Base-by-base conservation (phyloP, 306 rosid genomes). In the Quercus cerris region DNA sequence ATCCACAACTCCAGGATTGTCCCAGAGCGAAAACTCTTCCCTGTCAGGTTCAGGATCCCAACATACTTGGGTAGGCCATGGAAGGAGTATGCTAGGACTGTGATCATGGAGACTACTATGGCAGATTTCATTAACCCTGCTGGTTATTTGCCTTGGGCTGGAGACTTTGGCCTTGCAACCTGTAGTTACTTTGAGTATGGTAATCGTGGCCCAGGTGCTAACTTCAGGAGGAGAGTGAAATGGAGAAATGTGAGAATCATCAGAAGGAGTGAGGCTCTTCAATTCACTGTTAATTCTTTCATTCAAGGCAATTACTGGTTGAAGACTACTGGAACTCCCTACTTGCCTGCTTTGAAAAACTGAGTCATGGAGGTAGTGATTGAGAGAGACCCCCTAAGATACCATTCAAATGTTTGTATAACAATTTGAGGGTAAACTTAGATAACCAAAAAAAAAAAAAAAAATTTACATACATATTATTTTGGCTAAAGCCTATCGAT, bases 21-120 rank as follows among this genome's bases (percentile, higher is more conserved):
- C 1, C 85, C 97, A 0, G 97, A 91, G 44, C 14, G 1, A 9
- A 78, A 57, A n/a, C 78, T 91, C 0, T 31, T 20, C 76, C 86
- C 89, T 0, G 63, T 54, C 0, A 86, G 88, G 77, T 87, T 85
- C 70, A 51, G 18, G 10, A 31, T 85, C 23, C 75, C 54, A 12
- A 78, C 89, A 0, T 93, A 57, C 87, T 76, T 91, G 80, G 98
- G 94, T 0, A 76, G 98, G 46, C 94, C 94, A 58, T 90, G 97
- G 97, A 91, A 90, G 82, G 9, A 20, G 7, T 87, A 33, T 59
- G 72, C 97, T 0, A 90, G 20, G 54, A 85, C 92, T 0, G 85
- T 90, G 1, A 20, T 93, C 0, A 91, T 93, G 87, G 97, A 93
- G 86, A 76, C 88, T 1, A 70, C 56, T 0, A 0, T 93, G 2